Evolutionary conservation across 805 yeast genomes (phyloP), one percentile per base, ranked within the genome.

Genomic region (Soucietia sequanensis): DNA sequence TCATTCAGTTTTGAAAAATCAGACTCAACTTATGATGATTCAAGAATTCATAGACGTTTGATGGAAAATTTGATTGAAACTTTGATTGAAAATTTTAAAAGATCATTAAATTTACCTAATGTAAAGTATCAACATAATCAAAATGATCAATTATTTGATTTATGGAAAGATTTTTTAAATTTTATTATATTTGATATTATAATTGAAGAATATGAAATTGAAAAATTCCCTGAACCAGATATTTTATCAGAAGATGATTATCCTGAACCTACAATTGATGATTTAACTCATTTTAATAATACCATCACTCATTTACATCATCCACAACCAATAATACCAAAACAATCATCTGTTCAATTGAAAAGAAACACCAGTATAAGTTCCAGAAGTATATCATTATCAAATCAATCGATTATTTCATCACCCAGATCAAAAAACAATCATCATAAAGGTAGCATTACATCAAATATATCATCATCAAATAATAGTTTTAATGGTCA

Each of bases 131-230:
- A 33, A 5, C 25, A 16, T 24, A 11, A 30, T 13, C 17, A 6
- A 6, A 15, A 15, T 7, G 42, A 40, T 12, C 33, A 34, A 8
- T 35, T 47, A 13, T 44, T 51, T 27, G 31, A 37, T 1, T 27
- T 56, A 23, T 56, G 61, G 61, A 30, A 36, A 11, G 34, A 40
- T n/a, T 50, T 54, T 24, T 39, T 56, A 17, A 37, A 31, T n/a
- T 48, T 38, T 30, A 20, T 48, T n/a, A 31, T 54, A 9, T 32
- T 41, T 16, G 50, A 46, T 22, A 26, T 50, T 5, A 32, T 44
- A 8, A 28, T 30, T 6, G 24, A 26, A 13, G 20, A 29, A 13
- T 16, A 27, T 23, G 25, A 7, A 14, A 16, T 27, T n/a, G 27
- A 25, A 7, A 7, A 11, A 12, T 14, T 9, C n/a, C 27, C 12